Evolutionary conservation across 345 rosid genomes (phyloP), one percentile per base, ranked within the genome.

Genomic region (Adansonia digitata): DNA sequence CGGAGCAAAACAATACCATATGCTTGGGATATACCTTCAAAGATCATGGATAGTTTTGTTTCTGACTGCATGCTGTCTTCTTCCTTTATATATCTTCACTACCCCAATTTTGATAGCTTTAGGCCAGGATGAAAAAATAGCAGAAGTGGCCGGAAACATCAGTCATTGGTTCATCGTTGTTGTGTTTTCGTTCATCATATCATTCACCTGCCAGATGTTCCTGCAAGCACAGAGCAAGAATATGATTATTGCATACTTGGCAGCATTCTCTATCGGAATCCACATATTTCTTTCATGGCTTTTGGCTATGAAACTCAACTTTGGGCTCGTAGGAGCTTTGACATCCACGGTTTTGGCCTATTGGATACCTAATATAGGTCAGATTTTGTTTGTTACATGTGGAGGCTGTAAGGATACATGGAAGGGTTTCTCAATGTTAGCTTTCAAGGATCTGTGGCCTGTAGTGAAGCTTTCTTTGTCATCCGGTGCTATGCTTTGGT

Each of bases 201-300:
- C 91, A 0, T 90, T 73, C 52, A 91, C 93, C 74, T 90, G 94
- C 83, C 97, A 93, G 80, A 87, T 87, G 90, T 91, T 86, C 76
- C 85, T 93, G 34, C 94, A 93, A 81, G 88, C 94, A 6, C 95
- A 91, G 81, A 88, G 93, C 88, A 91, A 85, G 84, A 93, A 91
- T 84, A 68, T 49, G 71, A 85, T 93, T 26, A 90, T 93, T 76
- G 82, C 92, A 0, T 93, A 86, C 81, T 80, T 81, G 73, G 91
- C 92, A 0, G 92, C 89, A 0, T 49, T 74, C 49, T 65, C 97
- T 0, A 55, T 88, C 7, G 49, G 51, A 0, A 73, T 90, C 70
- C 97, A 91, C 69, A 37, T 85, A 18, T 71, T 83, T 40, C 84
- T 91, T 76, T 88, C 94, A 0, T 93, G 94, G 94, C 87, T 93